Conservation (phyloP, 306 rosid species). For the Abrus precatorius region DNA sequence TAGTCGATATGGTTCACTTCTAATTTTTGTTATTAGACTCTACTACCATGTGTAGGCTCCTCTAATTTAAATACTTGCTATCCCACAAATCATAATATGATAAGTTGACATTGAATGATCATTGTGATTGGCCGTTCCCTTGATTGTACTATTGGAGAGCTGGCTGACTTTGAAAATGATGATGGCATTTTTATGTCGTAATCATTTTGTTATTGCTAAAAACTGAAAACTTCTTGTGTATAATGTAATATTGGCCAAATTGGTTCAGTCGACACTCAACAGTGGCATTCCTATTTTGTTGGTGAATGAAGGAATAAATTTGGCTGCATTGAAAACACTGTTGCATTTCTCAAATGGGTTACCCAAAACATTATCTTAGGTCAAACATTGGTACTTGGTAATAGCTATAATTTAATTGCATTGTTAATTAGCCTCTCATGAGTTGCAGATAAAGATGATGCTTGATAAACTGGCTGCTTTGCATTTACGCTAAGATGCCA, state of each 20-base stretch:
- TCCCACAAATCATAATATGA: not conserved
- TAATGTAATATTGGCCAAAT: not conserved
- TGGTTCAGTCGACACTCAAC: slow-evolving; percentile 6
- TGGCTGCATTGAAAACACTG: slow-evolving; percentile 18
- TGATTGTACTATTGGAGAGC: slow-evolving; percentile 11
- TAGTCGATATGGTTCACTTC: not conserved
- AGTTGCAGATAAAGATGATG: not conserved
- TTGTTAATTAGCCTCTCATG: not conserved
- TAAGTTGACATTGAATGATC: slow-evolving; percentile 2
- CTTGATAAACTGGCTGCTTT: not conserved
- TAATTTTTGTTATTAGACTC: not conserved
- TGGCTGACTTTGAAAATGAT: not conserved
- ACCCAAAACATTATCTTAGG: not conserved
- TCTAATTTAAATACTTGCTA: not conserved
- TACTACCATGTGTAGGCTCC: not conserved
- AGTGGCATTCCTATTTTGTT: slow-evolving; percentile 5
- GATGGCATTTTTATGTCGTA: not conserved
- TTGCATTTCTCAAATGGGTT: slow-evolving; percentile 14
- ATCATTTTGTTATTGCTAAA: not conserved
- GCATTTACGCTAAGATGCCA: not conserved
- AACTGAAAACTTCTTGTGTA: slow-evolving; percentile 11
- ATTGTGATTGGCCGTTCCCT: not conserved
- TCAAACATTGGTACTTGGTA: slow-evolving; percentile 23
- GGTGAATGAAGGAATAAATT: slow-evolving; percentile 8
- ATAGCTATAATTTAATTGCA: not conserved